phyloP scores from a whole-genome alignment of 768 basidiomycete genomes.

The Tylopilus sp. region DNA sequence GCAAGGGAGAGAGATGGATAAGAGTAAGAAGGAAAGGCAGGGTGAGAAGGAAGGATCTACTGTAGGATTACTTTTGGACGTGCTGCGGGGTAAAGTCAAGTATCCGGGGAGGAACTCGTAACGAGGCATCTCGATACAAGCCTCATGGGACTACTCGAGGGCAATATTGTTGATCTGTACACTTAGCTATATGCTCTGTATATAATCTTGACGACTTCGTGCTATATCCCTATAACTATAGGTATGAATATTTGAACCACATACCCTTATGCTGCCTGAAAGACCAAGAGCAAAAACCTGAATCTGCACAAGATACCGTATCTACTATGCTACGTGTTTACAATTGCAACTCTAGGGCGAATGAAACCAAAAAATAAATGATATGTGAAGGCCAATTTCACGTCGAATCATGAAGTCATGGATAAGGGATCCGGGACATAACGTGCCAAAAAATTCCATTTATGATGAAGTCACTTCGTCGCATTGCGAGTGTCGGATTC shows the following conservation, averaged over 20 bases:
- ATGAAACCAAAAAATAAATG: background rate
- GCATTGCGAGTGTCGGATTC: background rate
- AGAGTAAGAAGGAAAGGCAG: conserved; percentile 16
- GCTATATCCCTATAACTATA: background rate
- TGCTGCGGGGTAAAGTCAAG: conserved; percentile 25
- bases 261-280: too few species aligned
- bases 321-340: background rate
- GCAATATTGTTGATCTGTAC: background rate
- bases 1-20: conserved; percentile 38
- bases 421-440: too few species aligned
- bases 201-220: background rate
- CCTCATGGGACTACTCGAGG: background rate
- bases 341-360: background rate
- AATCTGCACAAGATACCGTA: background rate
- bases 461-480: background rate
- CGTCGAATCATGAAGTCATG: too few species aligned
- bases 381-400: background rate
- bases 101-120: conserved; percentile 21
- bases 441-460: too few species aligned
- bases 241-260: too few species aligned
- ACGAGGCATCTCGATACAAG: background rate
- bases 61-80: conserved; percentile 29
- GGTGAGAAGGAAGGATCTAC: conserved; percentile 27
- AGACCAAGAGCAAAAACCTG: too few species aligned
- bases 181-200: background rate